These are phyloP conservation scores for Hypoxylon crocopeplum DNA, from an alignment of 495 filamentous ascomycete genomes.

Conservation along the genomic window DNA sequence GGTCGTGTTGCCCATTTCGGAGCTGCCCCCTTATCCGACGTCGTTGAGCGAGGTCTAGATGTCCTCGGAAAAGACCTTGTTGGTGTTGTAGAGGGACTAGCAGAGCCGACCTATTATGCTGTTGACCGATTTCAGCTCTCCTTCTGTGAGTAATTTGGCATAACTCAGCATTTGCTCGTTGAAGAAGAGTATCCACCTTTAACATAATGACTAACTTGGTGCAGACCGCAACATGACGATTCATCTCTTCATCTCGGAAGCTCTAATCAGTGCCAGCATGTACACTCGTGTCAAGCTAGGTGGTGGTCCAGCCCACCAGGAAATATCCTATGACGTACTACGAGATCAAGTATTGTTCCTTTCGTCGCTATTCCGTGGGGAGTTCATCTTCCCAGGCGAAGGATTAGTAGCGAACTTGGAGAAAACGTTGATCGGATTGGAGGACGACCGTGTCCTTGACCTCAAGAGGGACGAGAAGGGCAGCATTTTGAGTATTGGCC, in stretches of 20 bases:
- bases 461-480: slow-evolving; percentile 64
- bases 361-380: slow-evolving; percentile 89
- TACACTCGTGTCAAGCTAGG: slow-evolving; percentile 90
- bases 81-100: slow-evolving; percentile 75
- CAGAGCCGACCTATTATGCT: slow-evolving; percentile 89
- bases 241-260: slow-evolving; percentile 92
- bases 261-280: slow-evolving; percentile 85
- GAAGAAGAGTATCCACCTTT: no score
- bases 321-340: slow-evolving; percentile 75
- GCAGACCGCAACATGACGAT: slow-evolving; percentile 94
- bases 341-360: slow-evolving; percentile 83
- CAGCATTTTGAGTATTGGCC: slow-evolving; percentile 67
- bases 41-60: slow-evolving; percentile 89
- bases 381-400: slow-evolving; percentile 94
- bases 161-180: no score
- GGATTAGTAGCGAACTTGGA: slow-evolving; percentile 80
- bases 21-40: slow-evolving; percentile 72
- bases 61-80: slow-evolving; percentile 90
- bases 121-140: slow-evolving; percentile 96
- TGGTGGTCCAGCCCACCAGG: slow-evolving; percentile 79
- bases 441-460: slow-evolving; percentile 79
- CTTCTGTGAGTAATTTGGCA: slow-evolving; percentile 64
- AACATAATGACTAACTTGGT: slow-evolving; percentile 3
- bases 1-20: slow-evolving; percentile 93
- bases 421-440: slow-evolving; percentile 75